phyloP scores from a whole-genome alignment of 176 grass and related monocot genomes.

The Zoysia japonica region DNA sequence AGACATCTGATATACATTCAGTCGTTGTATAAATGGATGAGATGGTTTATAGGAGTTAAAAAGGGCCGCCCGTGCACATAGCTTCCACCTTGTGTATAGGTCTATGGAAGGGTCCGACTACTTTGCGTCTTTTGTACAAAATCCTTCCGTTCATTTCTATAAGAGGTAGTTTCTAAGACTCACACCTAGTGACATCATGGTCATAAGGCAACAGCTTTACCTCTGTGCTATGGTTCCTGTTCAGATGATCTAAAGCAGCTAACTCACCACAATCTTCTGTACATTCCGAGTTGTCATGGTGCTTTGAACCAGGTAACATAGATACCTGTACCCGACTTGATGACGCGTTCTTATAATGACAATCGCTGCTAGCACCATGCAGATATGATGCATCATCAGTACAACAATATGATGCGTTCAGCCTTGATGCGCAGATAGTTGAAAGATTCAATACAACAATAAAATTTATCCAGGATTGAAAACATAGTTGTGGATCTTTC shows the following conservation, averaged over 20 bases:
- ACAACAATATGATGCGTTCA: not conserved
- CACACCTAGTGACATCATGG: too few relatives aligned
- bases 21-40: slow-evolving; percentile 8
- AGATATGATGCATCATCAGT: not conserved
- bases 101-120: too few relatives aligned
- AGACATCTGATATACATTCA: not conserved
- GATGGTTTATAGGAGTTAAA: not conserved
- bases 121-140: too few relatives aligned
- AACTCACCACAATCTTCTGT: slow-evolving; percentile 33
- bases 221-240: too few relatives aligned
- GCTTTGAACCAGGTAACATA: slow-evolving; percentile 20
- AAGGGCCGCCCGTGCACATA: too few relatives aligned
- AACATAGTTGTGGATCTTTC: slow-evolving; percentile 46
- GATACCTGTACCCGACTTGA: slow-evolving; percentile 13
- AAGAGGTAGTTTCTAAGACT: too few relatives aligned
- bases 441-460: slow-evolving; percentile 63
- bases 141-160: too few relatives aligned
- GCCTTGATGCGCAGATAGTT: slow-evolving; percentile 50
- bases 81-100: too few relatives aligned
- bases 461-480: slow-evolving; percentile 52
- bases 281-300: not conserved
- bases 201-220: too few relatives aligned
- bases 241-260: not conserved
- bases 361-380: slow-evolving; percentile 14
- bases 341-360: not conserved